Percentiles rank a stretch among this genome's conserved stretches.
These are phyloP conservation scores for Exophiala calicioides DNA, from an alignment of 2,329 filamentous ascomycete species.

Conservation along the genomic window DNA sequence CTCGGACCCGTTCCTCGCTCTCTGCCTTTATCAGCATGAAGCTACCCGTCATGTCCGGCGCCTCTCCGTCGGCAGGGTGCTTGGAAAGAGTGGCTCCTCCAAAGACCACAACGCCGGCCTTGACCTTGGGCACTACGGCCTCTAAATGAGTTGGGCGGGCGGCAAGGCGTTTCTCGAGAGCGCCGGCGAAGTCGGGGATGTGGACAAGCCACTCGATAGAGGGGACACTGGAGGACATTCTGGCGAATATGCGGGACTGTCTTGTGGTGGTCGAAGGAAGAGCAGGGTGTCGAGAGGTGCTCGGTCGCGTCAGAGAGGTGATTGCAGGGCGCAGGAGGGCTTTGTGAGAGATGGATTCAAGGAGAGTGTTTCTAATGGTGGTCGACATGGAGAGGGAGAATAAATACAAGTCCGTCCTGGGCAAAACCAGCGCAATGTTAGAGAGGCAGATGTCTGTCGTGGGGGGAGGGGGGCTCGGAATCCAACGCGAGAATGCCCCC, in stretches of 20 bases:
- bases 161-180: conserved; percentile 51
- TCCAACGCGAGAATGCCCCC: too few species aligned
- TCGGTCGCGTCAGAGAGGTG: not conserved
- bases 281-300: not conserved
- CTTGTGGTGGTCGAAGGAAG: not conserved
- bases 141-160: conserved; percentile 27
- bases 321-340: not conserved
- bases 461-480: too few species aligned
- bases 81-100: conserved; percentile 67
- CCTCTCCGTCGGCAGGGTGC: conserved; percentile 63
- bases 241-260: conserved; percentile 3
- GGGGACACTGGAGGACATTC: conserved; percentile 20
- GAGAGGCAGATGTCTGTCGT: too few species aligned
- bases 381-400: too few species aligned
- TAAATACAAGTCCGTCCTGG: too few species aligned
- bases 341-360: conserved; percentile 4
- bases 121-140: conserved; percentile 24
- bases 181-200: conserved; percentile 65
- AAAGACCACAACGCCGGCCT: conserved; percentile 25
- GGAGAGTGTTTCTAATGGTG: too few species aligned
- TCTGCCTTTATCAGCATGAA: conserved; percentile 67
- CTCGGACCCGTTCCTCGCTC: conserved; percentile 68
- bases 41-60: conserved; percentile 71
- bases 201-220: conserved; percentile 68
- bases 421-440: too few species aligned